Base-by-base conservation (phyloP, 345 rosid genomes). In the Rhizophora mangle region DNA sequence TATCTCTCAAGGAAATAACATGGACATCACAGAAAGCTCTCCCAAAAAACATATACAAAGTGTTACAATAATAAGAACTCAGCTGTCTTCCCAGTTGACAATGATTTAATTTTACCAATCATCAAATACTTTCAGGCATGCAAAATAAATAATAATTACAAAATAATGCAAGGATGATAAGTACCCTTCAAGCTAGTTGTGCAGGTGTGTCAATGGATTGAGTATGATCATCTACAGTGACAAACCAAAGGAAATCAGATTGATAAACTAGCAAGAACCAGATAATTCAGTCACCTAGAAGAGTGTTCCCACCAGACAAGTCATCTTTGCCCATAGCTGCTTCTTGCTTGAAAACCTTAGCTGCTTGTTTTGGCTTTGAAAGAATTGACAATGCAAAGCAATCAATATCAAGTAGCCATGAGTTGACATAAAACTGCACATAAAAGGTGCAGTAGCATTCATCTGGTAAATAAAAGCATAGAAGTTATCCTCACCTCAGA, bases 111-210 rank as follows among this genome's bases (percentile, higher is more conserved):
- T 47, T 77, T 62, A 49, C 8, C 43, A 32, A 43, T 56, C 30
- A 56, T 29, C 20, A 34, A 72, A 70, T 21, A 22, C n/a, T 15
- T 46, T 62, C 37, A 61, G 63, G 47, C 26, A n/a, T 13, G 3
- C 16, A 66, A 20, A 74, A 55, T 60, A 70, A 58, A 4, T 63
- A 8, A 51, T 3, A 55, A 57, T 39, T 6, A 63, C 30, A 61
- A 53, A 34, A 63, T 51, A 66, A 65, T 26, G 66, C 24, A 67
- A 30, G 73, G 26, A 73, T 37, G 46, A 43, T 32, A 63, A 57
- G 74, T 83, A 92, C 99, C 96, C 99, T 85, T 74, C 96, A 90
- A 75, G 72, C 78, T 73, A 80, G 72, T 83, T 83, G 87, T 20
- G 87, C 89, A 75, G 96, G 89, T 55, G 95, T 72, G 79, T 87